Evolutionary conservation across 2,329 filamentous ascomycete species (phyloP).

Genomic region (Talaromyces albobiverticillius): DNA sequence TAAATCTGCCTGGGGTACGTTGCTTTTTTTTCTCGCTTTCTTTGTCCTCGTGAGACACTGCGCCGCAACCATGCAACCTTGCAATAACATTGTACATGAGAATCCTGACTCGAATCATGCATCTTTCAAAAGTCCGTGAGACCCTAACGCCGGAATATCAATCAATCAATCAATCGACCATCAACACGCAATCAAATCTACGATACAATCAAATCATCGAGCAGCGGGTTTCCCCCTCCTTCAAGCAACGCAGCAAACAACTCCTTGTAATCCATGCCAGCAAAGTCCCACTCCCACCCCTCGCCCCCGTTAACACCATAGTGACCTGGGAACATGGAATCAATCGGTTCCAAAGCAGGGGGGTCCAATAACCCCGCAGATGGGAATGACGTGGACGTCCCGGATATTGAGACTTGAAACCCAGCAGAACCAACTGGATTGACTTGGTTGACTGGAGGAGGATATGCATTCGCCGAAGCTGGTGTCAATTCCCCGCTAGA

Average conservation of each 20-base stretch:
- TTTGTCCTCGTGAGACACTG: too few species aligned
- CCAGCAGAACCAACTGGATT: not conserved
- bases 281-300: not conserved
- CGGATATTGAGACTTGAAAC: not conserved
- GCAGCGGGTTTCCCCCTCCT: not conserved
- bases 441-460: too few species aligned
- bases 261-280: not conserved
- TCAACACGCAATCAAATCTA: too few species aligned
- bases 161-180: too few species aligned
- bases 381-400: not conserved
- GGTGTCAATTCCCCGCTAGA: not conserved
- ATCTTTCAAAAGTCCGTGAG: too few species aligned
- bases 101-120: too few species aligned
- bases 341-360: not conserved
- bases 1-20: too few species aligned
- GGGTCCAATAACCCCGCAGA: not conserved
- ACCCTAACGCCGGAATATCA: too few species aligned
- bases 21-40: too few species aligned
- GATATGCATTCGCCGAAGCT: not conserved
- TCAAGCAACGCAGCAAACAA: not conserved
- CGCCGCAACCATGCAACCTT: too few species aligned
- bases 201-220: not conserved
- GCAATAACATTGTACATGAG: too few species aligned
- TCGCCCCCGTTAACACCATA: not conserved
- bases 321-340: not conserved